Base-by-base conservation (phyloP, 345 rosid species). In the Moricandia arvensis region DNA sequence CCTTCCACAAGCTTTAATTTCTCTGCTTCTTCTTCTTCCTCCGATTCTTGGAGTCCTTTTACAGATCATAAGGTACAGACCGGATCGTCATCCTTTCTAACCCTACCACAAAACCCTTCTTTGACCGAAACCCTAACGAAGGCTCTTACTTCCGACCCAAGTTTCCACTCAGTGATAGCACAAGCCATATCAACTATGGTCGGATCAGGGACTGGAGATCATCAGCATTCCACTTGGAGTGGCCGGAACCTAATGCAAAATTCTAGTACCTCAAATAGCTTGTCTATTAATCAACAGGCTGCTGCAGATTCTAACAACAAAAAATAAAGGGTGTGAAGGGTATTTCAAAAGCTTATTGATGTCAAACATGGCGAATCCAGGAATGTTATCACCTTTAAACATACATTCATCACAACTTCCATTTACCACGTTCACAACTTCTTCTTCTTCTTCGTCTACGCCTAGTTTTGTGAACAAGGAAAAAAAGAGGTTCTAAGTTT, bases 131-230 rank as follows among this genome's bases (percentile, higher is more conserved):
- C 88, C 61, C 79, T 91, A 67, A 86, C 93, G 31, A 84, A 89
- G 73, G 83, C 86, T 18, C 86, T 90, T 59, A 75, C 93, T 67
- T 84, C 89, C 1, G 87, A 88, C 79, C 91, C 96, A 9, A 80
- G 81, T 82, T 87, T 90, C 73, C 82, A 85, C 10, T 84, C 93
- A 16, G 87, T 82, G 43, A 80, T 91, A 73, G 93, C 89, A 37
- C 85, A 92, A 3, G 96, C 94, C 2, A 79, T 92, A 77, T 86
- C 96, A 38, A 81, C 87, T 31, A 85, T 88, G 97, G 89, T 83
- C n/a, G 87, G 86, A 29, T 80, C 80, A 57, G 1, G 74, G 82
- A 47, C n/a, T 47, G 47, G 76, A 78, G 34, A 75, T 78, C 84
- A 75, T 78, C 84, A 55, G 63, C 76, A 74, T 63, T 54, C 69